Evolutionary conservation across 2,329 filamentous ascomycete genomes (phyloP), one percentile per base, ranked within the genome.

Genomic region (Curvularia sp.): DNA sequence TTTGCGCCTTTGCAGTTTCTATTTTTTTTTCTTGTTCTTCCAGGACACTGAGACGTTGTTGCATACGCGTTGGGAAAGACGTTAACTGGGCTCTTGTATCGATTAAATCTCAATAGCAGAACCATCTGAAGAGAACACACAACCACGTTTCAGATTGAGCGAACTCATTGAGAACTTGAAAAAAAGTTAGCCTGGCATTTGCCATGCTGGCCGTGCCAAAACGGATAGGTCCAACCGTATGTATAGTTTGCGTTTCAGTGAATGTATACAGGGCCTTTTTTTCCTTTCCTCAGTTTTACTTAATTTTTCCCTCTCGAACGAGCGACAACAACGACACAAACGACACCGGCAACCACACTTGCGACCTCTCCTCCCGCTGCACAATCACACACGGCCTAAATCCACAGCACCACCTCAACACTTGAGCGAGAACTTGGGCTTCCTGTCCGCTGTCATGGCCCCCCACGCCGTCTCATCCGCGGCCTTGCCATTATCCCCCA

Each of bases 381-480:
- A n/a, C 47, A 15, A 12, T 9, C 23, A 28, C 2, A 27, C 25
- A 27, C 25, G 25, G 25, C 25, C 9, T 13, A 32, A 13, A 12
- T 12, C 8, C 30, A 45, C 36, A 23, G 7, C 23, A 13, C 21
- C 28, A 45, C 38, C 59, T 79, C 34, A 79, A 75, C 83, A 85
- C 62, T 77, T 73, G 41, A 82, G 74, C 52, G 78, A 71, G 73
- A 82, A 89, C 81, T 89, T 89, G 61, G 79, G 57, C 71, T 79
- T 80, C 66, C 87, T 81, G 60, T 87, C 82, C 0, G 81, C 80
- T 41, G 82, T 86, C 83, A 87, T 89, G 41, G 86, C 85, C 68
- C 89, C 88, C 89, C 89, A 91, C 68, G 88, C 83, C 34, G 83
- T 87, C 83, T 91, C 88, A 68, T 88, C 84, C 47, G 81, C 83